Conservation (phyloP, 1,284 basidiomycete genomes). For the Tilletia horrida region DNA sequence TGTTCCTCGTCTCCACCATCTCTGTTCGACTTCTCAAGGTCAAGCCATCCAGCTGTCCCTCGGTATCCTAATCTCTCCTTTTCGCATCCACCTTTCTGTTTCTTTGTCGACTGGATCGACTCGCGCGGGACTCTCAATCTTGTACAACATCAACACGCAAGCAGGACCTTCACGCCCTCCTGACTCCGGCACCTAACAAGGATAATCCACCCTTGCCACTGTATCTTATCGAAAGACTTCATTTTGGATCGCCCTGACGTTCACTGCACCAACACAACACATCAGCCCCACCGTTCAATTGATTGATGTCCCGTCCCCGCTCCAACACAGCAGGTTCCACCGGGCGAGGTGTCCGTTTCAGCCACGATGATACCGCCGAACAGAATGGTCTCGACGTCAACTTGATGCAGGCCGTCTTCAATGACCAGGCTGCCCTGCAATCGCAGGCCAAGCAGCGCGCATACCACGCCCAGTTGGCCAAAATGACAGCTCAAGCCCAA, state of each 20-base stretch:
- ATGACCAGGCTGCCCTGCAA: conserved; percentile 20
- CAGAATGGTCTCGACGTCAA: conserved; percentile 21
- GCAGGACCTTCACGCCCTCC: no score
- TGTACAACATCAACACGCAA: no score
- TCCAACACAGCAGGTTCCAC: conserved; percentile 17
- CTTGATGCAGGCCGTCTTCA: conserved; percentile 23
- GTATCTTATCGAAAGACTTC: no score
- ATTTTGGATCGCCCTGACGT: not conserved
- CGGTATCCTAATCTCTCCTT: conserved; percentile 2
- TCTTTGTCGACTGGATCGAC: conserved; percentile 12
- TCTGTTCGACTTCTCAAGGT: not conserved
- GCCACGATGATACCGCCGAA: conserved; percentile 7
- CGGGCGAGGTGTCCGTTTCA: conserved; percentile 21
- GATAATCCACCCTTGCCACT: no score
- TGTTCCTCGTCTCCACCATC: not conserved
- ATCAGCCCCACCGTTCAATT: not conserved
- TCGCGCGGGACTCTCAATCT: conserved; percentile 4
- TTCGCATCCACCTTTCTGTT: not conserved
- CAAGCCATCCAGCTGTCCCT: conserved; percentile 1
- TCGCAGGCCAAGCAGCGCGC: conserved; percentile 11
- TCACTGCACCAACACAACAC: not conserved
- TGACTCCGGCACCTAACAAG: no score
- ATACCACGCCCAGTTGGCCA: not conserved
- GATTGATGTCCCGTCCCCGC: conserved; percentile 19
- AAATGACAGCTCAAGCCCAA: conserved; percentile 1